These are phyloP conservation scores for Colletotrichum brevisporum DNA, from an alignment of 2,329 filamentous ascomycete genomes.

Conservation along the genomic window DNA sequence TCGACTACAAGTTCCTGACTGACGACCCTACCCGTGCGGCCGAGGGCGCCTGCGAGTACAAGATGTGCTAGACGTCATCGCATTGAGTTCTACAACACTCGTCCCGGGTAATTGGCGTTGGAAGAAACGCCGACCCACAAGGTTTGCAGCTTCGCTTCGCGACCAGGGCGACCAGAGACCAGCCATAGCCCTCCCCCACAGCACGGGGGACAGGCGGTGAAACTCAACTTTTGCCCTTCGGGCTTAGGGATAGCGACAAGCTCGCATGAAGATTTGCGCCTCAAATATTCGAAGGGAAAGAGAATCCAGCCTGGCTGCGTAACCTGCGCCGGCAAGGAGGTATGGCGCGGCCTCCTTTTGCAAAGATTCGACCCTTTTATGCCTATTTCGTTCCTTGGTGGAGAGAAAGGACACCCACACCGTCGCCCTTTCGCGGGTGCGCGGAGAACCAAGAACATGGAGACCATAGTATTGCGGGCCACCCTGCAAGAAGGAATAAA, in stretches of 20 bases:
- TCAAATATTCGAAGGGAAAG: conserved; percentile 6
- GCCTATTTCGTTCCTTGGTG: conserved; percentile 26
- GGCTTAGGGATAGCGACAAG: neutral
- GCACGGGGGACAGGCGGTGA: neutral
- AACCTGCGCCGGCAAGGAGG: conserved; percentile 42
- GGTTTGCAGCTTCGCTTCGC: conserved; percentile 12
- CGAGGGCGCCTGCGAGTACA: conserved; percentile 83
- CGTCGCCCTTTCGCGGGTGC: conserved; percentile 2
- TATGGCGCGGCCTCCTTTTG: conserved; percentile 38
- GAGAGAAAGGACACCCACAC: conserved; percentile 18
- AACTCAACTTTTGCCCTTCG: conserved; percentile 8
- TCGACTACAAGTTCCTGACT: conserved; percentile 86
- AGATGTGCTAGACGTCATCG: conserved; percentile 71
- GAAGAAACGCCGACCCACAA: neutral
- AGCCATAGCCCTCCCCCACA: neutral
- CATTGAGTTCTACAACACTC: neutral
- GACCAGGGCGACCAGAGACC: conserved; percentile 1
- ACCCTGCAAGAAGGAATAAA: conserved; percentile 33
- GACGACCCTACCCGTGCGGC: conserved; percentile 78
- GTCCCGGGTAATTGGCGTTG: conserved; percentile 5
- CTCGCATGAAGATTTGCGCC: conserved; percentile 29
- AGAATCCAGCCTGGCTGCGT: conserved; percentile 41
- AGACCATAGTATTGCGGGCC: conserved; percentile 26
- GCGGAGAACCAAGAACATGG: conserved; percentile 18
- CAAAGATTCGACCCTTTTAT: conserved; percentile 21